phyloP scores from a whole-genome alignment of 164 flowering plant genomes.

The Stephania cephalantha region DNA sequence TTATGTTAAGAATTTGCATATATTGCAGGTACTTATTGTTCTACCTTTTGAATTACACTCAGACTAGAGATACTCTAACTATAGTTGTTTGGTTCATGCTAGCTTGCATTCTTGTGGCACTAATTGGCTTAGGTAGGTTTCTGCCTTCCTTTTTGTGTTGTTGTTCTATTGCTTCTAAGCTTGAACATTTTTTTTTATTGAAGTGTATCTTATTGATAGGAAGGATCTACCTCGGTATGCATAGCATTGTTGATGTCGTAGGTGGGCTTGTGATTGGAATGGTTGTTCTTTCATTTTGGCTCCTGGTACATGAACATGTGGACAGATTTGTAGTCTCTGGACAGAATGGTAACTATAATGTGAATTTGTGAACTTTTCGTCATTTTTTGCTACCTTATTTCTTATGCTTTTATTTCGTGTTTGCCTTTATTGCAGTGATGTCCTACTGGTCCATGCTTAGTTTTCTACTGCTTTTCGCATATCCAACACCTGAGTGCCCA shows the following conservation, averaged over 20 bases:
- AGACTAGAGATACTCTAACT: slow-evolving; percentile 22
- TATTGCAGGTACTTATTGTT: slow-evolving; percentile 52
- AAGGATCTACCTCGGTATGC: slow-evolving; percentile 99
- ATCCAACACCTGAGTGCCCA: slow-evolving; percentile 94
- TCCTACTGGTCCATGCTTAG: slow-evolving; percentile 76
- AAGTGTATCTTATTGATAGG: slow-evolving; percentile 43
- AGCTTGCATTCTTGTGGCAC: slow-evolving; percentile 53
- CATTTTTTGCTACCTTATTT: neutral
- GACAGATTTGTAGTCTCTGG: slow-evolving; percentile 65
- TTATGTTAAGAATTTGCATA: slow-evolving; percentile 1
- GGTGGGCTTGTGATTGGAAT: slow-evolving; percentile 71
- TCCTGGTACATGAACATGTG: slow-evolving; percentile 45
- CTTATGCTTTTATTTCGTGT: neutral
- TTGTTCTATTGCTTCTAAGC: neutral
- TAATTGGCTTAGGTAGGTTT: slow-evolving; percentile 60
- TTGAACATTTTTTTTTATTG: slow-evolving; percentile 7
- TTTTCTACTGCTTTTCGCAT: slow-evolving; percentile 85
- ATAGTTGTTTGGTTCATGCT: slow-evolving; percentile 30
- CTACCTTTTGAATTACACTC: slow-evolving; percentile 37
- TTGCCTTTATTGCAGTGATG: slow-evolving; percentile 53
- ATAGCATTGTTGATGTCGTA: slow-evolving; percentile 71
- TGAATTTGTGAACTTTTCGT: neutral
- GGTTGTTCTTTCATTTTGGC: slow-evolving; percentile 68
- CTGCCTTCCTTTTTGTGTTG: neutral
- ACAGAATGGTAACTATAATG: slow-evolving; percentile 63